A percentile compares a stretch with the other conserved stretches of the same genome.
phyloP scores from a whole-genome alignment of 371 early-diverging fungal genomes.

The Mucor irregularis region DNA sequence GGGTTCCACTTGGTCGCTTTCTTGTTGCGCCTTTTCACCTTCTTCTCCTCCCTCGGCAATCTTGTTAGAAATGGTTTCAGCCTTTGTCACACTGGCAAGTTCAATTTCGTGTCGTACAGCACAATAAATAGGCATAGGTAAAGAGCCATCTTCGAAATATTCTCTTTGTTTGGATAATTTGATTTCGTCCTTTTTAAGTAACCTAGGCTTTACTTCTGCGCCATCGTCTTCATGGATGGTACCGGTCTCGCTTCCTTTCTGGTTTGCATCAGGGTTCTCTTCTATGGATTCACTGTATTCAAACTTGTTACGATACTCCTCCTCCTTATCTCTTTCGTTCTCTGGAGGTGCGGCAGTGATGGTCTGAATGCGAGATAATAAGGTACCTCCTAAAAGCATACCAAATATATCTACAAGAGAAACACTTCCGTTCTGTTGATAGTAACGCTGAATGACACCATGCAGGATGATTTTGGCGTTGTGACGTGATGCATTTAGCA shows the following conservation, averaged over 20 bases:
- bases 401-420: slow-evolving; percentile 72
- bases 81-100: slow-evolving; percentile 4
- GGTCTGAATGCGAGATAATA: slow-evolving; percentile 39
- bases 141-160: slow-evolving; percentile 61
- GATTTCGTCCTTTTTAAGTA: slow-evolving; percentile 26
- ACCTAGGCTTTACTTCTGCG: slow-evolving; percentile 17
- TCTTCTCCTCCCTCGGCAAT: slow-evolving; percentile 2
- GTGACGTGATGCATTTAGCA: slow-evolving; percentile 36
- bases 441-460: slow-evolving; percentile 53
- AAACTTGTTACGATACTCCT: slow-evolving; percentile 58
- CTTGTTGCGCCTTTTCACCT: slow-evolving; percentile 1
- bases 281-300: slow-evolving; percentile 58
- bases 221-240: slow-evolving; percentile 26
- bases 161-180: slow-evolving; percentile 40
- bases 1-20: background rate
- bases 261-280: background rate
- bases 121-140: slow-evolving; percentile 79
- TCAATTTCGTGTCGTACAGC: slow-evolving; percentile 64
- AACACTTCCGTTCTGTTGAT: slow-evolving; percentile 44
- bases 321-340: slow-evolving; percentile 39
- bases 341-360: background rate
- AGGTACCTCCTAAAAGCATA: slow-evolving; percentile 57
- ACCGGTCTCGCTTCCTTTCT: background rate
- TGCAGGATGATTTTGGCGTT: slow-evolving; percentile 51
- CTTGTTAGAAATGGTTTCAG: slow-evolving; percentile 1